Percentiles rank a stretch among this genome's conserved stretches.
phyloP scores from a whole-genome alignment of 169 alveolate genomes.

The Blepharisma undulans region DNA sequence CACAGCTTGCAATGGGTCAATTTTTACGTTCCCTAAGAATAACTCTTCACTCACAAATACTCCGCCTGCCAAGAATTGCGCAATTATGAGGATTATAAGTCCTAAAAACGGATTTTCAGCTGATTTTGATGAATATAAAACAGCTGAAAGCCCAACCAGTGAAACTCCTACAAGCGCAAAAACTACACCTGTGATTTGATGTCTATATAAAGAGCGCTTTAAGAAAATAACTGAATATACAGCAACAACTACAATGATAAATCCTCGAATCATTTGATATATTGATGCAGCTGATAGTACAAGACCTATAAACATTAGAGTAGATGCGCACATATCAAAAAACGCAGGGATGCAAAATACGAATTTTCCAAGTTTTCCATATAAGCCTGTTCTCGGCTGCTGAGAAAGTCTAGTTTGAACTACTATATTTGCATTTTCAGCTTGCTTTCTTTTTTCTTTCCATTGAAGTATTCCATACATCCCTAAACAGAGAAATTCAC shows the following conservation, averaged over 20 bases:
- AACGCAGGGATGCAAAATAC: constrained; percentile 65
- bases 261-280: constrained; percentile 70
- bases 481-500: constrained; percentile 5
- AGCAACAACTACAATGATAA: constrained; percentile 72
- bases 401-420: neutral
- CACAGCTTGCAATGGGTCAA: constrained; percentile 50
- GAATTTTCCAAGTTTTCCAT: constrained; percentile 23
- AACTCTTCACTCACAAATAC: constrained; percentile 57
- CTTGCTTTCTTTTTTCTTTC: neutral
- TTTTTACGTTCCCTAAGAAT: constrained; percentile 36
- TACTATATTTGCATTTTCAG: neutral
- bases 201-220: constrained; percentile 56
- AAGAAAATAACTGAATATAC: constrained; percentile 55
- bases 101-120: constrained; percentile 51
- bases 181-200: constrained; percentile 61
- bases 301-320: constrained; percentile 72
- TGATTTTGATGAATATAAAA: constrained; percentile 25
- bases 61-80: constrained; percentile 64
- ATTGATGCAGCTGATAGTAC: constrained; percentile 64
- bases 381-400: neutral
- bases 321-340: constrained; percentile 68
- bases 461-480: neutral
- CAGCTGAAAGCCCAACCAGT: constrained; percentile 60
- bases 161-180: constrained; percentile 59
- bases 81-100: constrained; percentile 45